Evolutionary conservation across 2,329 filamentous ascomycete genomes (phyloP), one percentile per base, ranked within the genome.

Genomic region (Aureobasidium melanogenum): DNA sequence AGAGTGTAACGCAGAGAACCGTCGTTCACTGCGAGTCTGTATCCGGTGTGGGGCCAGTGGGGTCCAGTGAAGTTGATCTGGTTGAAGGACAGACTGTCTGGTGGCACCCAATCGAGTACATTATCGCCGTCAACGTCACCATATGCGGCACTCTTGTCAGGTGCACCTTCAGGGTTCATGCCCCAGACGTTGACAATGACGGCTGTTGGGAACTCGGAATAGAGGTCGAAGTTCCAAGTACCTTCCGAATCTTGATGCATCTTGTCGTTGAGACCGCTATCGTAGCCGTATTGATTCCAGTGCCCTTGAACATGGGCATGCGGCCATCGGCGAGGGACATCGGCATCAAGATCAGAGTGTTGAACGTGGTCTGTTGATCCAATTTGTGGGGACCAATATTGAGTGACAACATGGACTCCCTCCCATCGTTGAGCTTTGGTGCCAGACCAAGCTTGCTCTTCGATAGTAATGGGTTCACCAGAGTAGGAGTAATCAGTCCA

Each of bases 151-250:
- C 79, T 80, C 63, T 83, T 77, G 69, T 88, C 85, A 0, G 85
- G 84, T 64, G 80, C 73, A n/a, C 84, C 83, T 69, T 86, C 80
- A 0, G 80, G 79, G 66, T 87, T 84, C 69, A 86, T 83, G 55
- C 85, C 85, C 85, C 85, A 88, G 5, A 85, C 77, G 65, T 86
- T 88, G 62, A 87, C 72, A 66, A 87, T 84, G 62, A 84, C 80
- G 44, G 79, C 73, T 2, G 81, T 79, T 5, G 85, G 85, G 80
- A 83, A 88, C 67, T 88, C 85, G 3, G 79, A 76, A 77, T 86
- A 81, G 62, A 86, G 83, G 64, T 83, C 77, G 65, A 81, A 82
- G 24, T 76, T 74, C 85, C 85, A 88, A 4, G 74, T 71, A 55
- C 83, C 76, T 7, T 75, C 72, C 30, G 76, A 74, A 46, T 82